Evolutionary conservation across 2,329 filamentous ascomycete species (phyloP).

Genomic region (Aspergillus novoparasiticus): DNA sequence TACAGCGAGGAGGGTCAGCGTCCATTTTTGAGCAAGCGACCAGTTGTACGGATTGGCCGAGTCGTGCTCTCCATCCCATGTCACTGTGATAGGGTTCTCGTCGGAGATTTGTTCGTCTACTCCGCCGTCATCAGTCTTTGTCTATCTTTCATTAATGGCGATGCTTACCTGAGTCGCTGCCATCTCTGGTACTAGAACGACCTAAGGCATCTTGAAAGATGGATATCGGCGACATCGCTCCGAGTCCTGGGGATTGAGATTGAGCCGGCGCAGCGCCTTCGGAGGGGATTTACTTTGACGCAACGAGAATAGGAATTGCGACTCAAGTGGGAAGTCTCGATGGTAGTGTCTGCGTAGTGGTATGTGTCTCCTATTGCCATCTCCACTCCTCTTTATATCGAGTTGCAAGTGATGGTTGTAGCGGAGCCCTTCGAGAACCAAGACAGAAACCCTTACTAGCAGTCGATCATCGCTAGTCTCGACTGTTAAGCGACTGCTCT

Average conservation of each 20-base stretch:
- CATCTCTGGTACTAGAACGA: not conserved
- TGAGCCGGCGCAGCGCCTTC: not conserved
- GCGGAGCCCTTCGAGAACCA: too few species aligned
- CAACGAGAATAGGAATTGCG: too few species aligned
- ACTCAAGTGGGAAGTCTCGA: not conserved
- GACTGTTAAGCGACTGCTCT: not conserved
- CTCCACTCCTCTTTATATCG: too few species aligned
- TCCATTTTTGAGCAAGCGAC: conserved; percentile 40
- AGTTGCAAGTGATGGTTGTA: too few species aligned
- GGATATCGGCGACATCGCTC: not conserved
- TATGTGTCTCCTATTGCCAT: not conserved
- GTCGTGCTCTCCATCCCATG: conserved; percentile 20
- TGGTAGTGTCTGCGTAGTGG: not conserved
- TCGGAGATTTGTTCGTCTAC: not conserved
- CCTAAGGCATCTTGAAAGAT: not conserved
- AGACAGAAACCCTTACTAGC: not conserved
- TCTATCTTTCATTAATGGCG: not conserved
- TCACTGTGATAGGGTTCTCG: not conserved
- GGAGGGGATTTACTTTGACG: not conserved
- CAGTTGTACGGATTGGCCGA: conserved; percentile 44
- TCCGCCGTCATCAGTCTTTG: not conserved
- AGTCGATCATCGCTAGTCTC: not conserved
- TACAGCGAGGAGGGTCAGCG: conserved; percentile 28
- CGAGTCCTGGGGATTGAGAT: not conserved
- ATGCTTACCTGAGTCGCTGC: not conserved